Conservation (phyloP, 495 filamentous ascomycete species). For the Schizothecium vesticola region DNA sequence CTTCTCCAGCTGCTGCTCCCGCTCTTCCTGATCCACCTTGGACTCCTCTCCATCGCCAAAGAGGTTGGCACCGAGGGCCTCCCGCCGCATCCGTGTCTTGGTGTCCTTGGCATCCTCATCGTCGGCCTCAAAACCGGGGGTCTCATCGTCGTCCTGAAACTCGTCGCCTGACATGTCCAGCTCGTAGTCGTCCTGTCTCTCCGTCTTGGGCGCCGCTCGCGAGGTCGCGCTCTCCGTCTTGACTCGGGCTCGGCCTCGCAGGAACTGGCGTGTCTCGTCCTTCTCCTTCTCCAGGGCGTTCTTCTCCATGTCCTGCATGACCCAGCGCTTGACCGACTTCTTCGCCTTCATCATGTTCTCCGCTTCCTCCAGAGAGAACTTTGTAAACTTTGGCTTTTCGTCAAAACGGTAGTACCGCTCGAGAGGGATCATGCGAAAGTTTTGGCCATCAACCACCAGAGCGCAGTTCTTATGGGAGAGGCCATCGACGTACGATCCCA, state of each 20-base stretch:
- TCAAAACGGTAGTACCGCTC: slow-evolving; percentile 95
- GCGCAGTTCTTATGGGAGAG: slow-evolving; percentile 72
- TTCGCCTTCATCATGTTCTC: slow-evolving; percentile 64
- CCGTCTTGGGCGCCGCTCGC: slow-evolving; percentile 42
- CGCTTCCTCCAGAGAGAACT: slow-evolving; percentile 75
- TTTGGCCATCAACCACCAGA: slow-evolving; percentile 59
- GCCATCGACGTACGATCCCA: slow-evolving; percentile 80
- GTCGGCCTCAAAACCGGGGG: slow-evolving; percentile 69
- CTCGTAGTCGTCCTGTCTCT: slow-evolving; percentile 53
- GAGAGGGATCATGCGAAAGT: slow-evolving; percentile 81
- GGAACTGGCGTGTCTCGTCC: slow-evolving; percentile 40
- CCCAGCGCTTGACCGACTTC: slow-evolving; percentile 55
- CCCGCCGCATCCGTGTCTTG: slow-evolving; percentile 76
- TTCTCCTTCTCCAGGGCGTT: slow-evolving; percentile 49
- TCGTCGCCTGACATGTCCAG: slow-evolving; percentile 52
- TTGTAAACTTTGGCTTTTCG: slow-evolving; percentile 75
- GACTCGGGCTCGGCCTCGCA: slow-evolving; percentile 41
- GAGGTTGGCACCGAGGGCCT: slow-evolving; percentile 80
- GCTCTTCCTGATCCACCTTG: slow-evolving; percentile 77
- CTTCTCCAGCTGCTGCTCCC: slow-evolving; percentile 61
- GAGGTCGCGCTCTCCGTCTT: slow-evolving; percentile 51
- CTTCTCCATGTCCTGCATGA: slow-evolving; percentile 60
- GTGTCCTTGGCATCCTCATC: slow-evolving; percentile 87
- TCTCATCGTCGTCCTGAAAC: slow-evolving; percentile 74
- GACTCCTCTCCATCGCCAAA: slow-evolving; percentile 81